Base-by-base conservation (phyloP, 2,329 filamentous ascomycete genomes). In the Stromatinia cepivora region DNA sequence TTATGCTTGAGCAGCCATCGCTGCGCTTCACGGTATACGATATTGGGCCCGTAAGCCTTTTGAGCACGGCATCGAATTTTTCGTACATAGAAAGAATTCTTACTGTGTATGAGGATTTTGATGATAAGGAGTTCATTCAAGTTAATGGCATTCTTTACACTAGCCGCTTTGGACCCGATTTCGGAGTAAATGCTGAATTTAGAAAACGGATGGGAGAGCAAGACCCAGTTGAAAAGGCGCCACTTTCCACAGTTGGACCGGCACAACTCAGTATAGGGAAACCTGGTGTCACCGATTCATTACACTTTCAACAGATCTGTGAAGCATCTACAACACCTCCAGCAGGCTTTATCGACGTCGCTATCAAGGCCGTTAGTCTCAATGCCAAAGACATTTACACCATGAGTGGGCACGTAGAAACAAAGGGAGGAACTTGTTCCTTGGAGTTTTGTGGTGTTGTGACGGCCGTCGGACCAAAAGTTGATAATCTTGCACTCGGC, bases 1-100 rank as follows among this genome's bases (percentile, higher is more conserved):
- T 70, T 4, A 63, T 67, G 63, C 48, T 58, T 1, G 70, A 71
- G 31, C 70, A 70, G 58, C 70, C 70, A 39, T 71, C 70, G 17
- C 53, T 71, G 25, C 36, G 46, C 15, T 42, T 71, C 20, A 50
- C 46, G 10, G 46, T 52, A n/a, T 67, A 59, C 17, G 68, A 71
- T 54, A n/a, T 71, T 22, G 67, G 25, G 3, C 25, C 13, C 13
- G 25, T 31, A 11, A 28, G 11, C 13, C n/a, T 25, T 28, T 25
- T 28, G 22, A 6, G 25, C 10, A 52, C 9, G 4, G 17, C 5
- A 31, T 31, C 52, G 4, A 31, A 25, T 1, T 7, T 54, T 17
- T 17, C 11, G 5, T 28, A 13, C 4, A 31, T 31, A 7, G 25
- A 28, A 31, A 54, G 15, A 15, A 31, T 54, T 17, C 10, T 54